phyloP scores from a whole-genome alignment of 257 asterid genomes.

The Jacaranda copaia region DNA sequence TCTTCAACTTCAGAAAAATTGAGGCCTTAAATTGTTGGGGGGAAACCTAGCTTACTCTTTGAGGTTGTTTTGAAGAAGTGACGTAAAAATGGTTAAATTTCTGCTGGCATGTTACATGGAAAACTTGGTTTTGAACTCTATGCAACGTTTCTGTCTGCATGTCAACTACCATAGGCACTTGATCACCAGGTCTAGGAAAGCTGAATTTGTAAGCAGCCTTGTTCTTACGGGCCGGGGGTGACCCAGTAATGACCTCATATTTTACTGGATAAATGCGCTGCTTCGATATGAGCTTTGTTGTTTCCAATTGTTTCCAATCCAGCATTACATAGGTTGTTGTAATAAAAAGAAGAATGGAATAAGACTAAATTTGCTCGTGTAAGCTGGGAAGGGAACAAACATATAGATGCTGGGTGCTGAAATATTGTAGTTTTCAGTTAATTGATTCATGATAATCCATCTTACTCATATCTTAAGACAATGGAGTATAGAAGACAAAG shows the following conservation, averaged over 20 bases:
- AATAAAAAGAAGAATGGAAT: no score
- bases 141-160: neutral
- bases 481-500: neutral
- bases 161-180: neutral
- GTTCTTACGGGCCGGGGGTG: neutral
- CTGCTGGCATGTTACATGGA: no score
- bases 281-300: neutral
- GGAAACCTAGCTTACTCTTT: no score
- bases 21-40: neutral
- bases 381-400: neutral
- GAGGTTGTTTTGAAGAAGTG: no score
- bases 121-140: neutral
- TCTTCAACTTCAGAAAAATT: neutral
- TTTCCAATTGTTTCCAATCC: neutral
- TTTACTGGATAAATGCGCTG: no score
- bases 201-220: neutral
- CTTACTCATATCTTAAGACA: neutral
- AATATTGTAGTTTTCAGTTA: neutral
- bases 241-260: neutral
- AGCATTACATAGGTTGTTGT: neutral
- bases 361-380: no score
- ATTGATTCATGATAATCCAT: neutral
- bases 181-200: neutral
- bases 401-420: neutral
- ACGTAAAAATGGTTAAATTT: no score